These are phyloP conservation scores for Fusarium mundagurra DNA, from an alignment of 2,329 filamentous ascomycete species.

Conservation along the genomic window DNA sequence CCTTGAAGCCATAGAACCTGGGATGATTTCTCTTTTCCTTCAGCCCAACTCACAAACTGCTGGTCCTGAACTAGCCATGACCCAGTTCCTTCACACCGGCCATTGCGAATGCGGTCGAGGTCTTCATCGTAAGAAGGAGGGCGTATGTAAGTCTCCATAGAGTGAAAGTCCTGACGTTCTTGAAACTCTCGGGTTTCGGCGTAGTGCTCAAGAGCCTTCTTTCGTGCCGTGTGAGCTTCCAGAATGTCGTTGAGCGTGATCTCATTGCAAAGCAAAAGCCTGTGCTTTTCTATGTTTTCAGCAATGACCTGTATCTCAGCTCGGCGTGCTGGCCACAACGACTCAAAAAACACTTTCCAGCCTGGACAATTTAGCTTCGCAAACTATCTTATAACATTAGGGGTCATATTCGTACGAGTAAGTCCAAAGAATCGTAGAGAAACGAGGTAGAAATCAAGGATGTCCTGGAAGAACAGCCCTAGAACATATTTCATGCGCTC, in stretches of 20 bases:
- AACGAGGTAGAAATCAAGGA: constrained; percentile 9
- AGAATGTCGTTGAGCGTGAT: not conserved
- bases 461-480: constrained; percentile 8
- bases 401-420: not conserved
- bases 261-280: not conserved
- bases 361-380: not conserved
- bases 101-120: not conserved
- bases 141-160: not conserved
- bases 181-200: not conserved
- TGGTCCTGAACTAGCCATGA: not conserved
- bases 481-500: not conserved
- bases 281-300: not conserved
- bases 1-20: not conserved
- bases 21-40: not conserved
- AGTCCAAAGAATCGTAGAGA: constrained; percentile 4
- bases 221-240: not conserved
- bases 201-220: not conserved
- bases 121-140: not conserved
- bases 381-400: rapidly evolving
- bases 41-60: not conserved
- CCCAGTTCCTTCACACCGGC: not conserved
- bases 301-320: not conserved
- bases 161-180: not conserved
- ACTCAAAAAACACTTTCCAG: not conserved
- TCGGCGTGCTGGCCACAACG: not conserved